phyloP scores from a whole-genome alignment of 2,329 filamentous ascomycete genomes.

The Colletotrichum tanaceti region DNA sequence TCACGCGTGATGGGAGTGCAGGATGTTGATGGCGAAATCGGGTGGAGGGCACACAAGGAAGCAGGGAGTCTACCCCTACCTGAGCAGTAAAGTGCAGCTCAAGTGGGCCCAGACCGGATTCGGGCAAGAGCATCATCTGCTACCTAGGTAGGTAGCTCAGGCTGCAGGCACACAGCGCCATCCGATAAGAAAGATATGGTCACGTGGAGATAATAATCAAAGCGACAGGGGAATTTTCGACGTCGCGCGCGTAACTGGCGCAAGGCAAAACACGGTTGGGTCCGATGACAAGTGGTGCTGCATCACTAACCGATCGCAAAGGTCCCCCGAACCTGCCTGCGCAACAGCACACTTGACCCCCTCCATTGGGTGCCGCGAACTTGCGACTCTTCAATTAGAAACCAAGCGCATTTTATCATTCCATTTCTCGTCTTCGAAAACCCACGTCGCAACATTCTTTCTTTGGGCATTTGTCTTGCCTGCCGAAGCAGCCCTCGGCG shows the following conservation, averaged over 20 bases:
- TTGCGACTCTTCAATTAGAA: background rate
- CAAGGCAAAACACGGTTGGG: slow-evolving; percentile 37
- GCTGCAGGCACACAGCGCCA: background rate
- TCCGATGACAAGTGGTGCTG: slow-evolving; percentile 26
- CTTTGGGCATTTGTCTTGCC: background rate
- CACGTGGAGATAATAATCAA: slow-evolving; percentile 31
- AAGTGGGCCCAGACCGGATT: slow-evolving; percentile 5
- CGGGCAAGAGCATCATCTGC: background rate
- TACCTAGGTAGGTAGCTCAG: no score
- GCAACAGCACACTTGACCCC: slow-evolving; percentile 26
- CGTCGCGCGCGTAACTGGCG: slow-evolving; percentile 34
- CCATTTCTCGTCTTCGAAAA: background rate
- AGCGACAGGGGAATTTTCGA: slow-evolving; percentile 29
- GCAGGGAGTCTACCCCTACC: no score
- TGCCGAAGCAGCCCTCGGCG: slow-evolving; percentile 3
- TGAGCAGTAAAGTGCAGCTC: slow-evolving; percentile 28
- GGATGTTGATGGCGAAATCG: background rate
- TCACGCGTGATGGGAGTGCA: background rate
- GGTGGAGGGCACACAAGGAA: background rate
- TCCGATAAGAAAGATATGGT: background rate
- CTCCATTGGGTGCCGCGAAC: slow-evolving; percentile 13
- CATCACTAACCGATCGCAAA: slow-evolving; percentile 38
- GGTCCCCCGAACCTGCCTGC: slow-evolving; percentile 28
- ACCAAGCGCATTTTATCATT: background rate
- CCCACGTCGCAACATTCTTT: background rate